A percentile compares a stretch with the other conserved stretches of the same genome.
Conservation (phyloP, 2,329 filamentous ascomycete species). For the Fusarium dlaminii region DNA sequence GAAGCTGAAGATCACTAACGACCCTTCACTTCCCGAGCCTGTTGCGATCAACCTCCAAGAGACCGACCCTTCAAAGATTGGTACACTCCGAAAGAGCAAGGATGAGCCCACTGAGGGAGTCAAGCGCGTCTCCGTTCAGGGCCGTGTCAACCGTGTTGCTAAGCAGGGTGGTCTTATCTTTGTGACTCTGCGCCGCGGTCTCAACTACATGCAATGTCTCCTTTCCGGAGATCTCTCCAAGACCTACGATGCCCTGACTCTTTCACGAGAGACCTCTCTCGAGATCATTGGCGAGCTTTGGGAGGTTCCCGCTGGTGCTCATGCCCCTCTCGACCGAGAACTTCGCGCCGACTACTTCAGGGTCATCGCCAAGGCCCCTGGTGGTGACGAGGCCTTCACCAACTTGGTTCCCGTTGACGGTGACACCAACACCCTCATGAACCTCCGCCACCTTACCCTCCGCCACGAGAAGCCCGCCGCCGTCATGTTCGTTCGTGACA, state of each 20-base stretch:
- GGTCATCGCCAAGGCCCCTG: constrained; percentile 75
- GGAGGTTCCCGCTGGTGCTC: constrained; percentile 80
- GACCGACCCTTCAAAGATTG: constrained; percentile 43
- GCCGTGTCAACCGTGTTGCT: constrained; percentile 83
- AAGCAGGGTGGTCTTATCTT: constrained; percentile 87
- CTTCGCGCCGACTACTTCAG: constrained; percentile 90
- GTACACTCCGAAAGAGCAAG: constrained; percentile 46
- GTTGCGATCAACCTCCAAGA: constrained; percentile 77
- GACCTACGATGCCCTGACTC: constrained; percentile 89
- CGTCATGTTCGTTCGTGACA: constrained; percentile 86
- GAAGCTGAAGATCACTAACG: constrained; percentile 59
- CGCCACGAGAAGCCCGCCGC: constrained; percentile 86
- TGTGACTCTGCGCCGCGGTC: constrained; percentile 83
- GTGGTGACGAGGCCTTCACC: constrained; percentile 90
- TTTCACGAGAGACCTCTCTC: constrained; percentile 89
- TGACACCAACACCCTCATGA: constrained; percentile 65
- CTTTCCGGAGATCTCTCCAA: constrained; percentile 77
- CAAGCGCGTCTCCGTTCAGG: constrained; percentile 76
- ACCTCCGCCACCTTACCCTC: constrained; percentile 85
- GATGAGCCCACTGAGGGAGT: constrained; percentile 43
- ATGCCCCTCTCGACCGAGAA: constrained; percentile 85
- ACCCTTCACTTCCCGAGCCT: constrained; percentile 76
- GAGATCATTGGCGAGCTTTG: constrained; percentile 85
- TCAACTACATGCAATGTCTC: constrained; percentile 72
- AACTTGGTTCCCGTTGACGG: constrained; percentile 64